Percentiles rank a stretch among this genome's conserved stretches.
phyloP scores from a whole-genome alignment of 176 grass and related monocot genomes.

The Aegilops tauschii region DNA sequence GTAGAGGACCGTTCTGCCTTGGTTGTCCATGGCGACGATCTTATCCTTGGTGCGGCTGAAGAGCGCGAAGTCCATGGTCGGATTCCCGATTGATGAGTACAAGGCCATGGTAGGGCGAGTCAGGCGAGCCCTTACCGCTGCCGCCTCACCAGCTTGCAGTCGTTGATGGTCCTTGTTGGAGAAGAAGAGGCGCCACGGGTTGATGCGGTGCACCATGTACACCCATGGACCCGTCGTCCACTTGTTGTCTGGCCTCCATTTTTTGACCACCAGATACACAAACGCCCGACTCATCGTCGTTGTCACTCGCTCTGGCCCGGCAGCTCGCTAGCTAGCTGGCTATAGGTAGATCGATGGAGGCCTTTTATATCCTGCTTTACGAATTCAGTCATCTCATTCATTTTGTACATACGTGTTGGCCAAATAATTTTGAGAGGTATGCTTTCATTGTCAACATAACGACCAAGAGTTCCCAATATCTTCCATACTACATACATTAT shows the following conservation, averaged over 20 bases:
- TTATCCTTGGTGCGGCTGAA: background rate
- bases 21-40: background rate
- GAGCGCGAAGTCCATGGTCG: background rate
- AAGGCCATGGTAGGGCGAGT: background rate
- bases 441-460: too few relatives aligned
- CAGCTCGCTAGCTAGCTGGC: background rate
- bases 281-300: background rate
- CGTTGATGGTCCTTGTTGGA: background rate
- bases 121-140: background rate
- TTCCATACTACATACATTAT: too few relatives aligned
- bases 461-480: too few relatives aligned
- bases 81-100: background rate
- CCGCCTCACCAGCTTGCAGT: background rate
- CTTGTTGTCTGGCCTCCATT: too few relatives aligned
- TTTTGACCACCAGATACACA: background rate
- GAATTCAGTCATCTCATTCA: background rate
- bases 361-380: background rate
- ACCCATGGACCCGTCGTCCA: background rate
- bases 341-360: background rate
- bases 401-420: background rate
- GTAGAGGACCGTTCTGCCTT: background rate
- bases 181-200: background rate
- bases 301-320: background rate
- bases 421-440: background rate
- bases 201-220: background rate